Base-by-base conservation (phyloP, 2,329 filamentous ascomycete species). In the Fusarium chlamydosporum region DNA sequence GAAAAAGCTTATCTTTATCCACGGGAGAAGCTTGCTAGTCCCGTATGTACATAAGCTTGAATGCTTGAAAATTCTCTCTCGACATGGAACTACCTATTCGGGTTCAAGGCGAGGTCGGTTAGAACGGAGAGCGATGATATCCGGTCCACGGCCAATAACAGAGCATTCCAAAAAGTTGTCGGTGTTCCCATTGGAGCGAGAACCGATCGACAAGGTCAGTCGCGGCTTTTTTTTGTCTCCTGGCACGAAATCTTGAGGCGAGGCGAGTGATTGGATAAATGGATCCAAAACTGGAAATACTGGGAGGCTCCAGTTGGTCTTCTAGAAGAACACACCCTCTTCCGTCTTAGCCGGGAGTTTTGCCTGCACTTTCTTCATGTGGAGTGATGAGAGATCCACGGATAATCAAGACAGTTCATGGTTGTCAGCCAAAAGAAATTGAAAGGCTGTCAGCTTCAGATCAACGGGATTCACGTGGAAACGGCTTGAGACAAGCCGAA, bases 321-420 rank as follows among this genome's bases (percentile, higher is more conserved):
- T 74, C 72, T 73, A 74, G 72, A 74, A 74, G 62, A 53, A 60
- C 38, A 35, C 41, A 27, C 46, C 35, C 56, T 34, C 33, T 16
- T 45, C 52, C 37, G 43, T 58, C 29, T 64, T 59, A 52, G 40
- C 60, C 53, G 53, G 41, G 31, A 20, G 11, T 29, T 6, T 27
- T 62, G n/a, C 29, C 31, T 27, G 20, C 20, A n/a, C 40, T 9
- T 34, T 26, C 13, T 43, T 43, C n/a, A 13, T 15, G 26, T 31
- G 35, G 37, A 33, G 31, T 11, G 20, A 41, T 33, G 15, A 42
- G 10, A 53, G 27, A 53, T 31, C 8, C 4, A 20, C 10, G 16
- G 16, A 16, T 18, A 29, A n/a, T 27, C 23, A 29, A 27, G 23
- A 29, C 31, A 27, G 33, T 18, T 27, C 16, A 38, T 13, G 16